phyloP scores from a whole-genome alignment of 805 yeast genomes.

The Metschnikowia colocasiae region DNA sequence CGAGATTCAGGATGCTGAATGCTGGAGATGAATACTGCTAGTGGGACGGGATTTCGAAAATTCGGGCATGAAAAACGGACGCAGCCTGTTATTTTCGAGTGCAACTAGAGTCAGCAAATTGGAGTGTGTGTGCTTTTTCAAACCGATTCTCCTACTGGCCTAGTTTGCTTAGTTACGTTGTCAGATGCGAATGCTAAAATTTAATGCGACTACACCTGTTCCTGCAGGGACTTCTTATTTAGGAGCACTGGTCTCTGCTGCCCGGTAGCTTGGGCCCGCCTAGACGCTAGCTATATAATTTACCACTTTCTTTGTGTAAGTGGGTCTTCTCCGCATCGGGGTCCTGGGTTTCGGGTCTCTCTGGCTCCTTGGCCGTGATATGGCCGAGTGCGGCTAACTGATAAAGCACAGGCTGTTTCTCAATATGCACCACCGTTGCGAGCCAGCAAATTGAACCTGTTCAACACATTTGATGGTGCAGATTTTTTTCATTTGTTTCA shows the following conservation, averaged over 20 bases:
- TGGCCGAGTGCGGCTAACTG: background rate
- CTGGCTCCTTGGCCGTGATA: background rate
- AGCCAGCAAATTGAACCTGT: background rate
- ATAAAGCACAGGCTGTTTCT: background rate
- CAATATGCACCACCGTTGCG: background rate
- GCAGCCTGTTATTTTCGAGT: background rate
- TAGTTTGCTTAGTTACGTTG: constrained; percentile 1
- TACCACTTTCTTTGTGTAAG: background rate
- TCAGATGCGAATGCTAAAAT: constrained; percentile 1
- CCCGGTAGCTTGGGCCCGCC: background rate
- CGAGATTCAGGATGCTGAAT: background rate
- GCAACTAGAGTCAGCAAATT: background rate
- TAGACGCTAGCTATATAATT: background rate
- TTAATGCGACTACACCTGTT: constrained; percentile 1
- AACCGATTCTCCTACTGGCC: background rate
- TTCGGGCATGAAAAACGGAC: background rate
- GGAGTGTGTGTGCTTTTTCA: background rate
- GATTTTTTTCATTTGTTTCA: too few species aligned
- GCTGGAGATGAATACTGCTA: background rate
- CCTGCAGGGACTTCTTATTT: constrained; percentile 1
- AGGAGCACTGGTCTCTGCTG: background rate
- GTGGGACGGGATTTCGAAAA: background rate
- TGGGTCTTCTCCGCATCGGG: background rate
- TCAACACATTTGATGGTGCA: too few species aligned
- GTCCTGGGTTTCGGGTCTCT: background rate